Percentiles rank a stretch among this genome's conserved stretches.
Evolutionary conservation across 495 filamentous ascomycete genomes (phyloP).

Genomic region (Penicillium turbatum): DNA sequence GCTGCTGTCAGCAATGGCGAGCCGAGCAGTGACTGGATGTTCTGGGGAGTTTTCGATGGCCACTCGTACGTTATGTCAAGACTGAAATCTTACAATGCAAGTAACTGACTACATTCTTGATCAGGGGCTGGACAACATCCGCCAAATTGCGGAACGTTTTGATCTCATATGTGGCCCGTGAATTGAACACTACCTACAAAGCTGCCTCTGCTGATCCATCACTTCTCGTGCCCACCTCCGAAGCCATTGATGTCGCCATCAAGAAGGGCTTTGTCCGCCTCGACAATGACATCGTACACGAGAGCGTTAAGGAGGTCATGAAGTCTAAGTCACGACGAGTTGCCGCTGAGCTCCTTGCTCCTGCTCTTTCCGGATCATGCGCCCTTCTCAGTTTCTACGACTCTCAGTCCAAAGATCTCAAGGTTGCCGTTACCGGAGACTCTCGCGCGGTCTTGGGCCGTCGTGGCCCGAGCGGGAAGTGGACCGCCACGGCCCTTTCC

Average conservation of each 20-base stretch:
- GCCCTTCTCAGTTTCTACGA: conserved; percentile 97
- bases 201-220: conserved; percentile 59
- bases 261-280: conserved; percentile 85
- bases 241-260: conserved; percentile 83
- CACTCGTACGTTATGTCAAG: conserved; percentile 62
- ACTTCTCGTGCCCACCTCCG: conserved; percentile 54
- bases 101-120: conserved; percentile 13
- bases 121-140: conserved; percentile 95
- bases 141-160: conserved; percentile 91
- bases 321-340: conserved; percentile 80
- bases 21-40: conserved; percentile 91
- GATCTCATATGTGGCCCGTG: conserved; percentile 86
- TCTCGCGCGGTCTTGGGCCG: conserved; percentile 90
- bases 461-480: conserved; percentile 73
- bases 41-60: conserved; percentile 98
- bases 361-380: conserved; percentile 91
- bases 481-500: conserved; percentile 84
- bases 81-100: not conserved
- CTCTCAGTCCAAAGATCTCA: conserved; percentile 70
- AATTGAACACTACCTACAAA: conserved; percentile 92
- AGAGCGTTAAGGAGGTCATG: conserved; percentile 80
- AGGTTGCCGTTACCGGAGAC: conserved; percentile 92
- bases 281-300: conserved; percentile 89
- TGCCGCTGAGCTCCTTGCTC: conserved; percentile 86
- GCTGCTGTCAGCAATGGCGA: conserved; percentile 48